Evolutionary conservation across 148 eudicot species (phyloP).

Genomic region (Agrostemma githago): DNA sequence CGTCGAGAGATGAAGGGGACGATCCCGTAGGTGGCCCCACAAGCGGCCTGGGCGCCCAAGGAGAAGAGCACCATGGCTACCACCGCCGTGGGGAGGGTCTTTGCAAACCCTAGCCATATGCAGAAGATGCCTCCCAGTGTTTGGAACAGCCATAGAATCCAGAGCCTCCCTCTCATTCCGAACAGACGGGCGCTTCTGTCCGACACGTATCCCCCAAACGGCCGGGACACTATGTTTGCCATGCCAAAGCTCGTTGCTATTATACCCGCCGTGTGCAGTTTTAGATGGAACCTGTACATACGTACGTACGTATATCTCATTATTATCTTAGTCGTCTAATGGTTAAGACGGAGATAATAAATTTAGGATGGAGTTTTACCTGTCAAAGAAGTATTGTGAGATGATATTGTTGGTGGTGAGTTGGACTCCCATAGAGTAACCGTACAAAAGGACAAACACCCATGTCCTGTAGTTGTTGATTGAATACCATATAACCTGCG

Average conservation of each 20-base stretch:
- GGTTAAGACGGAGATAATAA: not conserved
- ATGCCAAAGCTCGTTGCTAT: conserved; percentile 46
- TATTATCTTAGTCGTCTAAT: no score
- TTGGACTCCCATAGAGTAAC: conserved; percentile 48
- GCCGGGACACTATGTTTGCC: conserved; percentile 44
- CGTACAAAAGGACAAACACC: conserved; percentile 46
- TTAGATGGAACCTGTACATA: conserved; percentile 28
- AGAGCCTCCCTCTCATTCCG: conserved; percentile 49
- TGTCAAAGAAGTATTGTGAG: conserved; percentile 46
- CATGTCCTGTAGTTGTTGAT: conserved; percentile 46
- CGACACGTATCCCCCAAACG: conserved; percentile 38
- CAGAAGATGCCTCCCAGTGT: conserved; percentile 45
- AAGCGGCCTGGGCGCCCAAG: conserved; percentile 40
- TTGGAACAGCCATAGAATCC: conserved; percentile 44
- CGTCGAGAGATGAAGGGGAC: conserved; percentile 47
- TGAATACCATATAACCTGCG: conserved; percentile 40
- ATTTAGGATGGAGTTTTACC: conserved; percentile 14
- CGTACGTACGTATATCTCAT: no score
- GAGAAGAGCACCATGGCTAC: conserved; percentile 44
- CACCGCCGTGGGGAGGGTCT: conserved; percentile 28
- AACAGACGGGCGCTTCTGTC: conserved; percentile 35
- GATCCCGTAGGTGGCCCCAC: conserved; percentile 44
- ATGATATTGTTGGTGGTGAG: conserved; percentile 43
- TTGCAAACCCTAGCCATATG: conserved; percentile 35
- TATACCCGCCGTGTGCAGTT: conserved; percentile 46